Percentiles rank a stretch among this genome's conserved stretches.
These are phyloP conservation scores for Suhomyces wounanorum DNA, from an alignment of 1,139 yeast species.

Conservation along the genomic window DNA sequence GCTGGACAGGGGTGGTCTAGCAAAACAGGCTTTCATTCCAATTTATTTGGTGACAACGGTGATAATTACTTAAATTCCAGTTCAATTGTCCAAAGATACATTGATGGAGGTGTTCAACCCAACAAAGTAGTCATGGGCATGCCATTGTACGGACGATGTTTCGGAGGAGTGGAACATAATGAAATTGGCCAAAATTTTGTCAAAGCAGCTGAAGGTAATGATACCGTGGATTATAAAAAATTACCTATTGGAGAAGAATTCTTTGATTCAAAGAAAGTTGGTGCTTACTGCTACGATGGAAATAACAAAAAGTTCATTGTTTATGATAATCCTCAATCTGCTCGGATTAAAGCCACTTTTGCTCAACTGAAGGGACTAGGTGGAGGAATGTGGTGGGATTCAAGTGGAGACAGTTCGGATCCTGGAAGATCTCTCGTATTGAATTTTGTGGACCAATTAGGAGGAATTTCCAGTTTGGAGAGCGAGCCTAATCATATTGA, in stretches of 20 bases:
- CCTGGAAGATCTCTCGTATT: slow-evolving; percentile 38
- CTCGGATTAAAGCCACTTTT: slow-evolving; percentile 60
- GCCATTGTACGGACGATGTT: slow-evolving; percentile 85
- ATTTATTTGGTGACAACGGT: slow-evolving; percentile 50
- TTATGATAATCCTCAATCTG: slow-evolving; percentile 66
- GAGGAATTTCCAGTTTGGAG: slow-evolving; percentile 27
- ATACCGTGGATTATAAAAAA: slow-evolving; percentile 55
- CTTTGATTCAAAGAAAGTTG: slow-evolving; percentile 54
- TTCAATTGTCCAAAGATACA: slow-evolving; percentile 50
- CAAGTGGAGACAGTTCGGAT: slow-evolving; percentile 61
- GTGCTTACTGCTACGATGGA: slow-evolving; percentile 59
- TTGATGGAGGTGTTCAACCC: slow-evolving; percentile 43
- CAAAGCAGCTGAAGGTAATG: slow-evolving; percentile 41
- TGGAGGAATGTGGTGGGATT: slow-evolving; percentile 97
- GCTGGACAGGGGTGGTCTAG: slow-evolving; percentile 73
- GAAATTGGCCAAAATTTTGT: slow-evolving; percentile 47
- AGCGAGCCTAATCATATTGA: slow-evolving; percentile 18
- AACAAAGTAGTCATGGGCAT: slow-evolving; percentile 75
- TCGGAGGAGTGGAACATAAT: slow-evolving; percentile 38
- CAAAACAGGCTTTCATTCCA: slow-evolving; percentile 66
- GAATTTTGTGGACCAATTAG: slow-evolving; percentile 45
- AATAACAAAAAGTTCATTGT: slow-evolving; percentile 46
- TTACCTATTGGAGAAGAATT: slow-evolving; percentile 51
- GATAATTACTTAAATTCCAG: slow-evolving; percentile 52
- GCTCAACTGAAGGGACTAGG: slow-evolving; percentile 53